Conservation (phyloP, 257 asterid genomes). For the Scutellaria barbata region DNA sequence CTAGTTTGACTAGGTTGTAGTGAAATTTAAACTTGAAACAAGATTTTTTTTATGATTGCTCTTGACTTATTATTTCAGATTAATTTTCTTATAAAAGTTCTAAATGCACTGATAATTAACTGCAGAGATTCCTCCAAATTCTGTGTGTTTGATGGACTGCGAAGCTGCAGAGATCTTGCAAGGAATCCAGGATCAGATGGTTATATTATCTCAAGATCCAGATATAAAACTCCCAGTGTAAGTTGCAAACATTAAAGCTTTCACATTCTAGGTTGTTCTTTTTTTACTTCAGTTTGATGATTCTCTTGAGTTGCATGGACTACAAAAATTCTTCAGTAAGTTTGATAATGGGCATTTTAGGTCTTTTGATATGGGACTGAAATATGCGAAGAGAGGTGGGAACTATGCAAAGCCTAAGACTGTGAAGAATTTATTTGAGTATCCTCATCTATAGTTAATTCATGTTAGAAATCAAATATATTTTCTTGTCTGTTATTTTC, state of each 20-base stretch:
- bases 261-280: slow-evolving; percentile 13
- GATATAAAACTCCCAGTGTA: slow-evolving; percentile 82
- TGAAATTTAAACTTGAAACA: slow-evolving; percentile 18
- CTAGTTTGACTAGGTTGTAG: slow-evolving; percentile 11
- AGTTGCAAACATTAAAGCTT: slow-evolving; percentile 43
- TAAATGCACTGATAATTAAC: slow-evolving; percentile 36
- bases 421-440: slow-evolving; percentile 72
- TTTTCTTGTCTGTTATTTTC: slow-evolving; percentile 19
- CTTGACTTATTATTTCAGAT: slow-evolving; percentile 19
- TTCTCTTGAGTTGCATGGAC: slow-evolving; percentile 21
- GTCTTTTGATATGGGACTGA: slow-evolving; percentile 79
- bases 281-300: background rate
- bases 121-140: slow-evolving; percentile 66
- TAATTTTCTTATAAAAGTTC: slow-evolving; percentile 16
- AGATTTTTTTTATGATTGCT: background rate
- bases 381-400: slow-evolving; percentile 72
- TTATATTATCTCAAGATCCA: slow-evolving; percentile 73
- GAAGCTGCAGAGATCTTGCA: slow-evolving; percentile 86
- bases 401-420: slow-evolving; percentile 53
- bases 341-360: slow-evolving; percentile 45
- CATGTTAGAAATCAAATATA: background rate
- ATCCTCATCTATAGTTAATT: slow-evolving; percentile 55
- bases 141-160: slow-evolving; percentile 83
- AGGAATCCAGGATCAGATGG: slow-evolving; percentile 79
- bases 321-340: slow-evolving; percentile 10